Evolutionary conservation across 306 rosid species (phyloP).

Genomic region (Hylodesmum podocarpum): DNA sequence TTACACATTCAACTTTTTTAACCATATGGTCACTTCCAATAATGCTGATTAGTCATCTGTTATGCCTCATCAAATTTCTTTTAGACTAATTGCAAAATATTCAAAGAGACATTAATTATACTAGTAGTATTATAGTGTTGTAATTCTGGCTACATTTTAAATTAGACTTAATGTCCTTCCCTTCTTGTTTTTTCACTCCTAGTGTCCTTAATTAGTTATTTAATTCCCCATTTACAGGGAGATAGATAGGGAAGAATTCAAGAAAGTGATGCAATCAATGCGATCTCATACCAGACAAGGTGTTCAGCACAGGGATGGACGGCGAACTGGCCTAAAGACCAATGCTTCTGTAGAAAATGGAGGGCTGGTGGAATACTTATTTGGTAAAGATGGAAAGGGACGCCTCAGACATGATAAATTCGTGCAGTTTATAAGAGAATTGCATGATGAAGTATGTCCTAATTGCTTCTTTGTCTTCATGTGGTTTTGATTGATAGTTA

Average conservation of each 20-base stretch:
- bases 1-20: neutral
- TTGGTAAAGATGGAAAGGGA: conserved; percentile 64
- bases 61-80: neutral
- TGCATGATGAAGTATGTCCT: conserved; percentile 58
- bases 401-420: conserved; percentile 60
- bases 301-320: conserved; percentile 41
- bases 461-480: neutral
- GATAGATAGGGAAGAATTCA: conserved; percentile 76
- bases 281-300: conserved; percentile 68
- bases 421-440: conserved; percentile 54
- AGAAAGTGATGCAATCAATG: conserved; percentile 81
- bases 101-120: neutral
- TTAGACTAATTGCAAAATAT: neutral
- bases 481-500: too few relatives aligned
- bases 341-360: conserved; percentile 65
- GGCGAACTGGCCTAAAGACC: conserved; percentile 41
- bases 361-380: conserved; percentile 71
- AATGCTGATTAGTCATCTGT: neutral
- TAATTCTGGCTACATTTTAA: neutral
- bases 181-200: neutral
- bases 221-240: conserved; percentile 34
- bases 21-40: neutral
- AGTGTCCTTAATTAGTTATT: neutral
- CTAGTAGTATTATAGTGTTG: neutral
- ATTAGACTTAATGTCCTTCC: neutral